A percentile compares a stretch with the other conserved stretches of the same genome.
phyloP scores from a whole-genome alignment of 31 red algal genomes.

The Bonnemaisonia californica region DNA sequence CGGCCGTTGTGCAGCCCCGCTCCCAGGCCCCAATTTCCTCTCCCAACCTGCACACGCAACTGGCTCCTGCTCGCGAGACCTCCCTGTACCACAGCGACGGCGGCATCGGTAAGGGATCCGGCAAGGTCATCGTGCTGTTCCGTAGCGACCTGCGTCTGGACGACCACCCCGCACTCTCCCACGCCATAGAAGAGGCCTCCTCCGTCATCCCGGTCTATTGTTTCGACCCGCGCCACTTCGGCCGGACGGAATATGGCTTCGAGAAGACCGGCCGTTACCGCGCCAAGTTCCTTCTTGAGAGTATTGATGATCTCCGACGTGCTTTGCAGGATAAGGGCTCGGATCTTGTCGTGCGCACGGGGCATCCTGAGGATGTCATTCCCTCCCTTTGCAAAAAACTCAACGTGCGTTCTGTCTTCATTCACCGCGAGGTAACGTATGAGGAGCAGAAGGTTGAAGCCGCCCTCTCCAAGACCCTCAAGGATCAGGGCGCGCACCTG shows the following conservation, averaged over 20 bases:
- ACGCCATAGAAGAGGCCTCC: constrained; percentile 77
- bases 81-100: constrained; percentile 2
- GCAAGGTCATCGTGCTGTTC: constrained; percentile 86
- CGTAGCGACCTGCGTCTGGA: constrained; percentile 93
- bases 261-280: constrained; percentile 98
- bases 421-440: constrained; percentile 86
- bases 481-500: constrained; percentile 63
- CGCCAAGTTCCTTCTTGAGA: constrained; percentile 94
- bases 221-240: constrained; percentile 97
- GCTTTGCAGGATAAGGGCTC: constrained; percentile 72
- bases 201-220: constrained; percentile 90
- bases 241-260: constrained; percentile 95
- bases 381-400: constrained; percentile 62
- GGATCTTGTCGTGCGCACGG: constrained; percentile 88
- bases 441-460: constrained; percentile 87
- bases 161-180: constrained; percentile 87
- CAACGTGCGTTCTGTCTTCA: constrained; percentile 59
- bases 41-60: constrained; percentile 15
- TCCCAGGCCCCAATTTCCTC: constrained; percentile 5
- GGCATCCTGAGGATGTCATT: constrained; percentile 81
- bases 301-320: constrained; percentile 73
- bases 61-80: neutral
- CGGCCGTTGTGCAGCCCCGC: constrained; percentile 14
- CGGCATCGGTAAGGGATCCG: constrained; percentile 16
- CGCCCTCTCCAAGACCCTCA: constrained; percentile 57